A percentile compares a stretch with the other conserved stretches of the same genome.
Evolutionary conservation across 495 filamentous ascomycete species (phyloP).

Genomic region (Lasiosphaeria hispida): DNA sequence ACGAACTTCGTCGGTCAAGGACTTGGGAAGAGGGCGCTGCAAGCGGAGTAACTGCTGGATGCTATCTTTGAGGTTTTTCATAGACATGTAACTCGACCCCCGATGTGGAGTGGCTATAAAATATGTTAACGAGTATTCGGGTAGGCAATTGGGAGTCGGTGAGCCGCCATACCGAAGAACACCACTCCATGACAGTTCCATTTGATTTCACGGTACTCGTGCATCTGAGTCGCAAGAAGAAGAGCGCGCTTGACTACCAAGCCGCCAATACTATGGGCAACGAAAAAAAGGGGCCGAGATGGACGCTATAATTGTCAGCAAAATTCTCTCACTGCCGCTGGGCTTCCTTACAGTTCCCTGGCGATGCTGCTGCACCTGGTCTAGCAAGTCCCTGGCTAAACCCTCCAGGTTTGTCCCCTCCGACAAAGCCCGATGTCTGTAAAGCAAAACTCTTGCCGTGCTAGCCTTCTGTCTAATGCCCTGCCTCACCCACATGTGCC

Average conservation of each 20-base stretch:
- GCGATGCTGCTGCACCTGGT: conserved; percentile 42
- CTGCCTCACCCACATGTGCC: conserved; percentile 39
- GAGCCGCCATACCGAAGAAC: conserved; percentile 49
- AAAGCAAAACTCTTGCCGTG: conserved; percentile 53
- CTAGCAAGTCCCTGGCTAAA: conserved; percentile 51
- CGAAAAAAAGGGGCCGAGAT: conserved; percentile 57
- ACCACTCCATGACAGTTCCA: conserved; percentile 60
- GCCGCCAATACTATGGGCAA: conserved; percentile 66
- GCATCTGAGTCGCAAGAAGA: conserved; percentile 45
- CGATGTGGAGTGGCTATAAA: conserved; percentile 57
- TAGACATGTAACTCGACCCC: conserved; percentile 64
- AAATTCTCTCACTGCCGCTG: background rate
- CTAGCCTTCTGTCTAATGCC: conserved; percentile 37
- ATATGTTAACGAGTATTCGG: too few species aligned
- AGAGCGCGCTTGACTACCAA: conserved; percentile 59
- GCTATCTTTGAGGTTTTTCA: conserved; percentile 52
- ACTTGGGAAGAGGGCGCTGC: conserved; percentile 50
- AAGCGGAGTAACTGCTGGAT: conserved; percentile 55
- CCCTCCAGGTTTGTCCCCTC: conserved; percentile 49
- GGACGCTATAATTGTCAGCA: conserved; percentile 16
- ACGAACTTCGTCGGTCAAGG: conserved; percentile 48
- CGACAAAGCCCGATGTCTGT: conserved; percentile 50
- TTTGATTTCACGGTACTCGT: conserved; percentile 41
- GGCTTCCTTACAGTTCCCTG: conserved; percentile 26
- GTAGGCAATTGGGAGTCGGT: background rate